A percentile compares a stretch with the other conserved stretches of the same genome.
Conservation (phyloP, 2,329 filamentous ascomycete species). For the Neonectria hederae region DNA sequence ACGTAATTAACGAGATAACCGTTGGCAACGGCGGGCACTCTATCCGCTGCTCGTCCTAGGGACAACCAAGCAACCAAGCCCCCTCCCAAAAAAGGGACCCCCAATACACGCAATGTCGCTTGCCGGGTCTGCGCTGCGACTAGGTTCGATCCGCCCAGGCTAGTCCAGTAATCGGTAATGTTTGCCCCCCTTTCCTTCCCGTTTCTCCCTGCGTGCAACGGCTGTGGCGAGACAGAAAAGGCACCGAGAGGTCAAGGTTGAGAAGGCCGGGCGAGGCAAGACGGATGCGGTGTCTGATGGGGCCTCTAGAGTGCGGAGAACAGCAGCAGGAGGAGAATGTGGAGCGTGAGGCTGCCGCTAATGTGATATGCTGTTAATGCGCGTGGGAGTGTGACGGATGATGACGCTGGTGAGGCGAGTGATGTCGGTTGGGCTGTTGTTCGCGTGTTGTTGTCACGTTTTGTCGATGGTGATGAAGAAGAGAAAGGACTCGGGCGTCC, state of each 20-base stretch:
- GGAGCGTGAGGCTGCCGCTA: constrained; percentile 13
- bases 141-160: constrained; percentile 13
- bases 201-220: constrained; percentile 6
- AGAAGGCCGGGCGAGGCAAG: constrained; percentile 2
- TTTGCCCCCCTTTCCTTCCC: constrained; percentile 6
- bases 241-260: constrained; percentile 9
- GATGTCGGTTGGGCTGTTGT: not conserved
- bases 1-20: constrained; percentile 2
- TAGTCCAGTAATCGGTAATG: constrained; percentile 7
- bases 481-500: not conserved
- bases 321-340: constrained; percentile 7
- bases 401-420: constrained; percentile 8
- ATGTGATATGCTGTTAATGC: constrained; percentile 1
- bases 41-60: not conserved
- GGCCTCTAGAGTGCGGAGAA: constrained; percentile 14
- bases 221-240: constrained; percentile 20
- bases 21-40: not conserved
- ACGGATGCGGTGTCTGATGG: constrained; percentile 11
- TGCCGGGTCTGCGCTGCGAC: constrained; percentile 13
- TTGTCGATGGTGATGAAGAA: not conserved
- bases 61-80: not conserved
- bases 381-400: constrained; percentile 4
- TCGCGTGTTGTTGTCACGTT: not conserved
- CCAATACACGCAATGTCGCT: constrained; percentile 18
- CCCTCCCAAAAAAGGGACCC: not conserved